Percentiles rank a stretch among this genome's conserved stretches.
phyloP scores from a whole-genome alignment of 2,329 filamentous ascomycete genomes.

The Cladophialophora chaetospira region DNA sequence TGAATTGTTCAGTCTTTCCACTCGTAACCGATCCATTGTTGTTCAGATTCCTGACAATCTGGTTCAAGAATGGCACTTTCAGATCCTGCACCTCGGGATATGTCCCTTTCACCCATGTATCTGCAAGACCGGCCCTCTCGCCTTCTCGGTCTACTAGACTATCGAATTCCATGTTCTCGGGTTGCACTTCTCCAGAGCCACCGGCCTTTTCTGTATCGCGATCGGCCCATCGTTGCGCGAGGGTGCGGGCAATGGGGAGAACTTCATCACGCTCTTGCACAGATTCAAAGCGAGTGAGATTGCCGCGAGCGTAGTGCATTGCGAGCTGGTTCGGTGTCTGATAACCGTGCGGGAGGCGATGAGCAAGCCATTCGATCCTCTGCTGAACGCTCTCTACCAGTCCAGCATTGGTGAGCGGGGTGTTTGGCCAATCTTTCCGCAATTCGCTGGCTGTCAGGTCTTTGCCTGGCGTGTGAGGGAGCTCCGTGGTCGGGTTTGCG shows the following conservation, averaged over 20 bases:
- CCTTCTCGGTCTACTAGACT: constrained; percentile 16
- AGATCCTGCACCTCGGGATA: constrained; percentile 30
- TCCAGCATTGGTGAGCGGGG: constrained; percentile 26
- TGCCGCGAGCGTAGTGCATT: constrained; percentile 30
- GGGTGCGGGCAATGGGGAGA: constrained; percentile 8
- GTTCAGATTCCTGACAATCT: constrained; percentile 28
- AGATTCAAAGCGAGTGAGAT: constrained; percentile 31
- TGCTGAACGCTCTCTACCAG: constrained; percentile 31
- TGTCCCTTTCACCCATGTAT: constrained; percentile 27
- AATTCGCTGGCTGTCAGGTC: constrained; percentile 24
- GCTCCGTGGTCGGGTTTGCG: constrained; percentile 28
- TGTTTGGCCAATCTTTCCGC: constrained; percentile 34
- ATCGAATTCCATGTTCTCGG: constrained; percentile 25
- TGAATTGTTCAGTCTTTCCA: constrained; percentile 25
- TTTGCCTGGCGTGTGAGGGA: constrained; percentile 27
- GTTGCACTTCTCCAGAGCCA: constrained; percentile 15
- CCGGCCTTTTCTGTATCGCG: constrained; percentile 24
- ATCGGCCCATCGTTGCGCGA: constrained; percentile 27
- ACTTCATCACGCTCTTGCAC: constrained; percentile 31
- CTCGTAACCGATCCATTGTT: constrained; percentile 32
- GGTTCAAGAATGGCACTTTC: constrained; percentile 31
- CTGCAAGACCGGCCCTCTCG: constrained; percentile 25
- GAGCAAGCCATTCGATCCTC: constrained; percentile 33
- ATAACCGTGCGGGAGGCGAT: constrained; percentile 33
- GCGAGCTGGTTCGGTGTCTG: constrained; percentile 32